These are phyloP conservation scores for Sporothrix protearum DNA, from an alignment of 2,329 filamentous ascomycete genomes.

Conservation along the genomic window DNA sequence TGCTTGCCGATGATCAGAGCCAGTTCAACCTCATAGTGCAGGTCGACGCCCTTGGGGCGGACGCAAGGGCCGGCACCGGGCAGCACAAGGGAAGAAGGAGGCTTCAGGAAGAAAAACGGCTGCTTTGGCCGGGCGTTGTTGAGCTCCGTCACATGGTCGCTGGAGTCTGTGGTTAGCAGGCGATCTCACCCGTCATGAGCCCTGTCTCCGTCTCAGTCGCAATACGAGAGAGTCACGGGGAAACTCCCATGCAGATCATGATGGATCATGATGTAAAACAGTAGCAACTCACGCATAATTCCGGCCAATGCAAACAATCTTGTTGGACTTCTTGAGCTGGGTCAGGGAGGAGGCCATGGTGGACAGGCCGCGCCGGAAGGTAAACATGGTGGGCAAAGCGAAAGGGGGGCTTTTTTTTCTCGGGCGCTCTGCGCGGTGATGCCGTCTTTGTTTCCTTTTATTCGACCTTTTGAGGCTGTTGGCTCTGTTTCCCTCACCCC, in stretches of 20 bases:
- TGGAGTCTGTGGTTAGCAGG: slow-evolving; percentile 39
- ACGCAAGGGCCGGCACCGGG: slow-evolving; percentile 76
- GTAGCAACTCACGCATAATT: slow-evolving; percentile 77
- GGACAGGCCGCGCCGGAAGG: slow-evolving; percentile 34
- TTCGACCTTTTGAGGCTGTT: background rate
- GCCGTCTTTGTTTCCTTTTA: slow-evolving; percentile 17
- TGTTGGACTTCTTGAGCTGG: slow-evolving; percentile 48
- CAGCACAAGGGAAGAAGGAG: slow-evolving; percentile 76
- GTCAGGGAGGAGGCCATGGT: slow-evolving; percentile 39
- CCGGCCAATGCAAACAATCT: slow-evolving; percentile 80
- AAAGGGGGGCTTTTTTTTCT: background rate
- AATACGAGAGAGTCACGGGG: background rate
- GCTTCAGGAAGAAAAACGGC: slow-evolving; percentile 99
- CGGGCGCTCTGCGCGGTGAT: background rate
- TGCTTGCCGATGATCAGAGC: slow-evolving; percentile 82
- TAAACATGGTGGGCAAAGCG: slow-evolving; percentile 25
- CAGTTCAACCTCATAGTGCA: slow-evolving; percentile 95
- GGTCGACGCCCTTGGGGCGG: slow-evolving; percentile 73
- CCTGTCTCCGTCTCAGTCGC: background rate
- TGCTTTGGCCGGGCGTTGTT: slow-evolving; percentile 85
- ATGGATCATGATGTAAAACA: background rate
- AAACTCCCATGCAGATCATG: background rate
- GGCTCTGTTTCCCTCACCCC: background rate
- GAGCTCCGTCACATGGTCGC: slow-evolving; percentile 90
- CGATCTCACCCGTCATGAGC: background rate